These are phyloP conservation scores for Nemania sp. DNA, from an alignment of 2,329 filamentous ascomycete species.

Conservation along the genomic window DNA sequence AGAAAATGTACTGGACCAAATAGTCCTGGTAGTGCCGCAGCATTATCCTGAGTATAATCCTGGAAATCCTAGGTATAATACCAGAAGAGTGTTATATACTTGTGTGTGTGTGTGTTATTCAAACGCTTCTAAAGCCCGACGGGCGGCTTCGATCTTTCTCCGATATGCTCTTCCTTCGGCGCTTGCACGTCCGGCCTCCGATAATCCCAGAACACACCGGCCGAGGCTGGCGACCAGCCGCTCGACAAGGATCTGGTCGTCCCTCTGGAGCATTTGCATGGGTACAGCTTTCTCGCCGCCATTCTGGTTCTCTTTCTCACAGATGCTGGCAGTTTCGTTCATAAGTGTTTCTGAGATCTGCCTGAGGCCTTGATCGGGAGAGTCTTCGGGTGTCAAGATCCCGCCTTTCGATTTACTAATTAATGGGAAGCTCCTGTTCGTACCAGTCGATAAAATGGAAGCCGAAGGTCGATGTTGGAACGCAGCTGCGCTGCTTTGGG, in stretches of 20 bases:
- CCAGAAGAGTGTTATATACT: not conserved
- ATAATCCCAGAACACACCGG: slow-evolving; percentile 69
- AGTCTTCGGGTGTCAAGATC: slow-evolving; percentile 61
- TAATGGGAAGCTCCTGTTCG: slow-evolving; percentile 72
- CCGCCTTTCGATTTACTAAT: slow-evolving; percentile 64
- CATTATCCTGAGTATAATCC: slow-evolving; percentile 25
- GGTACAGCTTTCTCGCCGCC: slow-evolving; percentile 52
- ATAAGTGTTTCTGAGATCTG: slow-evolving; percentile 63
- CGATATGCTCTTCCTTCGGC: slow-evolving; percentile 74
- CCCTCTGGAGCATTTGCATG: slow-evolving; percentile 62
- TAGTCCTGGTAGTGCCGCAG: not conserved
- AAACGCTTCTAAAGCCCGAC: slow-evolving; percentile 77
- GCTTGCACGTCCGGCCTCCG: slow-evolving; percentile 65
- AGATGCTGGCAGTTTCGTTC: slow-evolving; percentile 60
- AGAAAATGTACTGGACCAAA: slow-evolving; percentile 22
- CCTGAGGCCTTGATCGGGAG: slow-evolving; percentile 62
- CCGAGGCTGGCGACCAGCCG: slow-evolving; percentile 70
- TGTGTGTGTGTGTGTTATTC: slow-evolving; percentile 55
- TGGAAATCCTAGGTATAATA: slow-evolving; percentile 21
- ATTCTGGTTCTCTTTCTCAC: slow-evolving; percentile 51
- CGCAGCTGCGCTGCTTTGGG: slow-evolving; percentile 56
- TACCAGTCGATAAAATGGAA: slow-evolving; percentile 69
- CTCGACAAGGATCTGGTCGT: slow-evolving; percentile 72
- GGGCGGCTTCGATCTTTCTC: slow-evolving; percentile 79
- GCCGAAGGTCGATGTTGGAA: slow-evolving; percentile 66